phyloP scores from a whole-genome alignment of 2,329 filamentous ascomycete genomes.

The Ascochyta pisi region DNA sequence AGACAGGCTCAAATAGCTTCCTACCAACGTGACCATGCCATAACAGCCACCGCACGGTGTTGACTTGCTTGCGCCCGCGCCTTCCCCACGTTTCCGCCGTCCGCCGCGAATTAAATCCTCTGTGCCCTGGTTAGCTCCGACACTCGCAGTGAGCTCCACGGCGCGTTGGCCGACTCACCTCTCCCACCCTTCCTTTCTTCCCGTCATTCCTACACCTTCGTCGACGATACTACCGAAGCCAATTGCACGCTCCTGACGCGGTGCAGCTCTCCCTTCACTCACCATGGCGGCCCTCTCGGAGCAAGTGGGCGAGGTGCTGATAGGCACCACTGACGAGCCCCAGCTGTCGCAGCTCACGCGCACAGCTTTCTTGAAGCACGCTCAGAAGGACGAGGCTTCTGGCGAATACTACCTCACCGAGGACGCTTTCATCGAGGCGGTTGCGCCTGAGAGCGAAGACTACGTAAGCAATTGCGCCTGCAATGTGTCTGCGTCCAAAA shows the following conservation, averaged over 20 bases:
- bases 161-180: constrained; percentile 34
- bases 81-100: constrained; percentile 43
- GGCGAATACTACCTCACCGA: constrained; percentile 82
- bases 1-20: background rate
- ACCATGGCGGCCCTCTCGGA: constrained; percentile 71
- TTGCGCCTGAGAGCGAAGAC: constrained; percentile 86
- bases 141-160: constrained; percentile 36
- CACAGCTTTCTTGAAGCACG: constrained; percentile 77
- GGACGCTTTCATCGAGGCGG: constrained; percentile 88
- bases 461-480: constrained; percentile 70
- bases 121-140: constrained; percentile 32
- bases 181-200: constrained; percentile 21
- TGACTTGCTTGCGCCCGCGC: constrained; percentile 15
- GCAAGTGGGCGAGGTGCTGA: constrained; percentile 64
- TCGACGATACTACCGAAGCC: constrained; percentile 22
- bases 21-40: background rate
- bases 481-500: constrained; percentile 21
- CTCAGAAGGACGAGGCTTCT: constrained; percentile 74
- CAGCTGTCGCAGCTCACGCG: constrained; percentile 77
- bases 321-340: constrained; percentile 66
- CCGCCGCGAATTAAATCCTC: constrained; percentile 31
- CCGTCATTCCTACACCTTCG: constrained; percentile 21
- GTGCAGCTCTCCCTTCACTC: constrained; percentile 20
- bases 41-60: background rate
- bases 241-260: constrained; percentile 36